Evolutionary conservation across 192 early-diverging fungal genomes (phyloP), one percentile per base, ranked within the genome.

Genomic region (Umbelopsis sp.): DNA sequence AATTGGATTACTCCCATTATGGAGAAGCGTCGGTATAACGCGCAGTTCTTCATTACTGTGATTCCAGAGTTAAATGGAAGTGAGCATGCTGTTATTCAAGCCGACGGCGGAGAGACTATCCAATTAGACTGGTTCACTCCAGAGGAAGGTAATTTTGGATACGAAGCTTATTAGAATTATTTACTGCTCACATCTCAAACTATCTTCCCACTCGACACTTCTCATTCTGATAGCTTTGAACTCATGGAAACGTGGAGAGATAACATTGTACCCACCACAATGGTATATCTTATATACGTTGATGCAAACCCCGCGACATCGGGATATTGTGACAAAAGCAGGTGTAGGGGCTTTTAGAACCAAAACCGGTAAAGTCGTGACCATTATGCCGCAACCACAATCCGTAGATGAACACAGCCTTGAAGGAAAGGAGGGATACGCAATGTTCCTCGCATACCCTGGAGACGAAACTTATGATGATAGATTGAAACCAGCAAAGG

Each of bases 41-140:
- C 89, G n/a, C 84, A 82, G 11, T 92, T 92, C 66, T 92, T 83
- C 67, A 71, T 92, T 25, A 85, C 91, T 0, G 77, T 87, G 8
- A 38, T 92, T 11, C 76, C 77, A 17, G 72, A 88, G 62, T 74
- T 79, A 72, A 2, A 72, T 38, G 71, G 75, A 51, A 70, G 77
- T 43, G 65, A 73, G 34, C 67, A 74, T 5, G 45, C 75, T 51
- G 26, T 72, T 9, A 49, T 75, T 32, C 52, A 81, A n/a, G 75
- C 84, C 22, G 87, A 89, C 81, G 82, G 91, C 1, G 70, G 75
- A 45, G 93, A 96, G 72, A 85, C 88, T 0, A 81, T 85, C 10
- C 36, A 73, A 1, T 66, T 90, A 62, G 81, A 85, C 24, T 96
- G 95, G 95, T 73, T 89, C 34, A 81, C 79, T 2, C 95, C 95